Conservation (phyloP, 2,329 filamentous ascomycete species). For the Alternaria arbusti region DNA sequence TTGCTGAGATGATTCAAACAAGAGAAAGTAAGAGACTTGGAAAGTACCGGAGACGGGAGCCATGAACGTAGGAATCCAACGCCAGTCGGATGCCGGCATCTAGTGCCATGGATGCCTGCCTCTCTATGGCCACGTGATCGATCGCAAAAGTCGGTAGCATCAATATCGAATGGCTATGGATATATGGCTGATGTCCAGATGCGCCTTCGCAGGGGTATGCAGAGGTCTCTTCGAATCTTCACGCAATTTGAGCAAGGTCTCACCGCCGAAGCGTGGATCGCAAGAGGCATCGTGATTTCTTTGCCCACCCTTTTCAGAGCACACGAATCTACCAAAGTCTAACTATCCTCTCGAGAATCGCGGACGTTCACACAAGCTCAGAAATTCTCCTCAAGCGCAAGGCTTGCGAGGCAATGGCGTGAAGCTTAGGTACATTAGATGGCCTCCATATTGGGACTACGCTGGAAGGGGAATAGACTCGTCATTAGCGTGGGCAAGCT, state of each 20-base stretch:
- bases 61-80: neutral
- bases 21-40: neutral
- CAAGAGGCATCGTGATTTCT: neutral
- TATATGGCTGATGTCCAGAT: neutral
- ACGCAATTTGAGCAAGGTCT: neutral
- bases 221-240: neutral
- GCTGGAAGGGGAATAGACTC: conserved; percentile 1
- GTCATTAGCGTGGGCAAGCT: conserved; percentile 4
- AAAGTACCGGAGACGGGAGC: neutral
- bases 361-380: conserved; percentile 21
- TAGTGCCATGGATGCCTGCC: neutral
- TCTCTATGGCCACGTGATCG: neutral
- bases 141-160: conserved; percentile 1
- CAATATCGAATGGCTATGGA: conserved; percentile 6
- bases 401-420: conserved; percentile 13
- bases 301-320: too few species aligned
- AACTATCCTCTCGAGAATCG: neutral
- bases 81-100: neutral
- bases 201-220: neutral
- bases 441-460: conserved; percentile 5
- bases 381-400: conserved; percentile 15
- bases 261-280: neutral
- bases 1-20: neutral
- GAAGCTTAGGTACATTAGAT: conserved; percentile 20
- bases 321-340: too few species aligned